Evolutionary conservation across 805 yeast species (phyloP).

Genomic region (Metschnikowia reukaufii): DNA sequence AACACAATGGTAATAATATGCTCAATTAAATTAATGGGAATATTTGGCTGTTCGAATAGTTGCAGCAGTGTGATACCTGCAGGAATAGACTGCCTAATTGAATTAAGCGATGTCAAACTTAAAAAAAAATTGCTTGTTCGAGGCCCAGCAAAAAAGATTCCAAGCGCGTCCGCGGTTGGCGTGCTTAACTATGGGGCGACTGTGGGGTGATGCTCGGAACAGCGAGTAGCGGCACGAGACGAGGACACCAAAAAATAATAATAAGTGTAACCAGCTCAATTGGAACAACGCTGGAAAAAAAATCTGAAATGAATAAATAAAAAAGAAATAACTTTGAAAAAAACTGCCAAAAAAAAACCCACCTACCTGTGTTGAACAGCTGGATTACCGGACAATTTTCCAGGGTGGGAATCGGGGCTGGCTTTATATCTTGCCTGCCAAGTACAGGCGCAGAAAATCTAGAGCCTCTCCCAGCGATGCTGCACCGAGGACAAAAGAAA

Average conservation of each 20-base stretch:
- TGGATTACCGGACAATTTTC: not conserved
- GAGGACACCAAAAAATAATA: not conserved
- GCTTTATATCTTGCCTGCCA: conserved; percentile 8
- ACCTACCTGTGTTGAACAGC: conserved; percentile 11
- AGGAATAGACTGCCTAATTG: not conserved
- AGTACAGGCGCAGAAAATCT: conserved; percentile 10
- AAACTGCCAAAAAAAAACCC: not conserved
- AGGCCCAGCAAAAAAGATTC: not conserved
- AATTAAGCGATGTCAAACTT: not conserved
- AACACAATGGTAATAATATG: not conserved
- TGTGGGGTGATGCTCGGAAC: not conserved
- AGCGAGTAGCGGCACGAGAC: not conserved
- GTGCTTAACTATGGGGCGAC: not conserved
- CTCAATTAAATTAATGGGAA: too few species aligned
- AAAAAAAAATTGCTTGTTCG: too few species aligned
- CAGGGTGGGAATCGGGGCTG: conserved; percentile 9
- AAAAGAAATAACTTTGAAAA: not conserved
- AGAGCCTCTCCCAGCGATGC: not conserved
- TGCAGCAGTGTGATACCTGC: not conserved
- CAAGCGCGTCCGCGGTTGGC: not conserved
- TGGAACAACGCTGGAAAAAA: not conserved
- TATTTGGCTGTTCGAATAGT: too few species aligned
- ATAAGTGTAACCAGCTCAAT: not conserved
- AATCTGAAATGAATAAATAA: not conserved
- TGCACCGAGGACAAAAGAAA: not conserved